Conservation (phyloP, 2,329 filamentous ascomycete species). For the Biscogniauxia mediterranea region DNA sequence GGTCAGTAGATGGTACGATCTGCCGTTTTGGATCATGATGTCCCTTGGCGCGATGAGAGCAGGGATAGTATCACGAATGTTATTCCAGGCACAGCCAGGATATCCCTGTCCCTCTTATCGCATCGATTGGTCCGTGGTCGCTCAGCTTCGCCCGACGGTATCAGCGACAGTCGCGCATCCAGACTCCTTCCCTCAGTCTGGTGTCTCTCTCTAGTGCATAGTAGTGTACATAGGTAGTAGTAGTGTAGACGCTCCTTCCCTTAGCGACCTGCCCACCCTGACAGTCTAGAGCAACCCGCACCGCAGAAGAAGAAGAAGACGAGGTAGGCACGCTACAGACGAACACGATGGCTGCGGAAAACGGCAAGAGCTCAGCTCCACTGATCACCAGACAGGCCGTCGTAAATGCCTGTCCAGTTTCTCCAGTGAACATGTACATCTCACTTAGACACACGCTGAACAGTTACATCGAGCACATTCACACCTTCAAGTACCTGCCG, state of each 20-base stretch:
- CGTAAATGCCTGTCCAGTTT: neutral
- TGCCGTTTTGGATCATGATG: neutral
- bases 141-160: neutral
- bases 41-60: neutral
- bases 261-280: neutral
- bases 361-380: neutral
- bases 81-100: neutral
- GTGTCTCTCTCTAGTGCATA: neutral
- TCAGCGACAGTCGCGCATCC: neutral
- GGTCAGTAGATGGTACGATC: neutral
- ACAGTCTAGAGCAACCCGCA: neutral
- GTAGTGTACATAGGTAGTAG: too few relatives aligned
- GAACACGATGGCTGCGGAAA: neutral
- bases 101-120: neutral
- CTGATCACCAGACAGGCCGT: neutral
- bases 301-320: neutral
- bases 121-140: constrained; percentile 3
- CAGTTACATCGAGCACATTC: neutral
- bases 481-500: neutral
- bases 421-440: neutral
- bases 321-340: neutral
- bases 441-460: neutral
- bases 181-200: neutral
- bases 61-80: neutral
- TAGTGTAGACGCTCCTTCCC: too few relatives aligned